Evolutionary conservation across 129 eudicot genomes (phyloP), one percentile per base, ranked within the genome.

Genomic region (Rutidosis leptorrhynchoides): DNA sequence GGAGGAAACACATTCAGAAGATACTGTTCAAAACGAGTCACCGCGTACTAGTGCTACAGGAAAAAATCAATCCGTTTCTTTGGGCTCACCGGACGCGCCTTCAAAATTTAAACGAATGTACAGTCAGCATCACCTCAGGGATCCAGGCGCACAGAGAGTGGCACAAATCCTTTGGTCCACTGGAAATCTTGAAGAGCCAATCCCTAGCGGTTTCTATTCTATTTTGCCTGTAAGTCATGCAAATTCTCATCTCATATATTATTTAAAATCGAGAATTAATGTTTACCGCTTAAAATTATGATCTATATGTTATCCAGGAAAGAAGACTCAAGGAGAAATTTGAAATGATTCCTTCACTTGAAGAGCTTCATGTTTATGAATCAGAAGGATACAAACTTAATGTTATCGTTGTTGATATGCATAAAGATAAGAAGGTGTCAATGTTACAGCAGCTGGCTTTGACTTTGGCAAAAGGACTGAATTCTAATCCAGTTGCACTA

Each of bases 291-390:
- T 60, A 49, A 49, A 49, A 12, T 49, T 19, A 49, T 49, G 55
- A 49, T 19, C 58, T 64, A 30, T 58, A 4, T 65, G 35, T 69
- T 62, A 33, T 81, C 70, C 59, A 88, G 96, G 96, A 84, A 75
- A 88, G 78, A 80, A 83, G 96, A 78, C 84, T 84, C 64, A 88
- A 80, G 80, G 96, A 88, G 88, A 83, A 77, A 75, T 88, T 74
- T 61, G 91, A 82, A 17, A 56, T 70, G 77, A 80, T 88, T 67
- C 91, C 96, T 64, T 79, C 96, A 58, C 82, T 88, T 42, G 96
- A 84, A 65, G 88, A 82, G 72, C 96, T 88, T 62, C 80, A 75
- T 33, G 70, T 80, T 58, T 75, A 82, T 77, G 88, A 82, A 24
- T 77, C 68, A 40, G 90, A 84, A 27, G 96, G 91, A 64, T 70